These are phyloP conservation scores for Bidens hawaiensis DNA, from an alignment of 140 eudicot species.

Conservation along the genomic window DNA sequence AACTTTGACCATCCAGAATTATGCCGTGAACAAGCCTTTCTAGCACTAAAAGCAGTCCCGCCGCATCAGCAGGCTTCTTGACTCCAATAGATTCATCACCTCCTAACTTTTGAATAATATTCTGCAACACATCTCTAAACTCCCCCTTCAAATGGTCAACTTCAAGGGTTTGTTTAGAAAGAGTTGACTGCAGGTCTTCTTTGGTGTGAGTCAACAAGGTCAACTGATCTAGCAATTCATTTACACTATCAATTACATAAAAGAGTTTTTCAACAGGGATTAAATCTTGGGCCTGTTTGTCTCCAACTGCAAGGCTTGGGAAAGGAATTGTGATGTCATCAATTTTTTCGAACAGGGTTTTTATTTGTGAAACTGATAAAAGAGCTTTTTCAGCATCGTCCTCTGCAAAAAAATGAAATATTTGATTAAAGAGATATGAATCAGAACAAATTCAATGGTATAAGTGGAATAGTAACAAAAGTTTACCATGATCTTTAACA, in stretches of 20 bases:
- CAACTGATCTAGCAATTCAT: constrained; percentile 43
- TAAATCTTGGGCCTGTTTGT: constrained; percentile 42
- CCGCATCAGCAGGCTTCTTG: constrained; percentile 41
- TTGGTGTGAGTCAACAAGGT: constrained; percentile 45
- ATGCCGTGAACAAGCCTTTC: constrained; percentile 56
- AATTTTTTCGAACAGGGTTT: constrained; percentile 45
- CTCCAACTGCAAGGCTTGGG: constrained; percentile 27
- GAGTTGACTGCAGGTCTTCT: constrained; percentile 45
- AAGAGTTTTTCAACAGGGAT: constrained; percentile 49
- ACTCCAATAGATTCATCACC: constrained; percentile 41
- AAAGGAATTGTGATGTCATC: constrained; percentile 47
- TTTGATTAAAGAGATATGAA: not conserved
- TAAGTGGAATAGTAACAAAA: not conserved
- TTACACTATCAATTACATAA: constrained; percentile 52
- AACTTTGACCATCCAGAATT: constrained; percentile 46
- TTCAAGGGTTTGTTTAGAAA: constrained; percentile 53
- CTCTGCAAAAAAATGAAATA: constrained; percentile 39
- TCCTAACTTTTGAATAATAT: constrained; percentile 59
- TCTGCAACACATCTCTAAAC: constrained; percentile 47
- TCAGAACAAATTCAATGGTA: not conserved
- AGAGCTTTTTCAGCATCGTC: constrained; percentile 28
- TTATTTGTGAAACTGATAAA: constrained; percentile 56
- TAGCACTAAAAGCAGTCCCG: constrained; percentile 42
- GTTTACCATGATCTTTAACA: constrained; percentile 48
- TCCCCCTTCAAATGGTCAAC: constrained; percentile 58